Evolutionary conservation across 495 filamentous ascomycete species (phyloP).

Genomic region (Aspergillus cristatus): DNA sequence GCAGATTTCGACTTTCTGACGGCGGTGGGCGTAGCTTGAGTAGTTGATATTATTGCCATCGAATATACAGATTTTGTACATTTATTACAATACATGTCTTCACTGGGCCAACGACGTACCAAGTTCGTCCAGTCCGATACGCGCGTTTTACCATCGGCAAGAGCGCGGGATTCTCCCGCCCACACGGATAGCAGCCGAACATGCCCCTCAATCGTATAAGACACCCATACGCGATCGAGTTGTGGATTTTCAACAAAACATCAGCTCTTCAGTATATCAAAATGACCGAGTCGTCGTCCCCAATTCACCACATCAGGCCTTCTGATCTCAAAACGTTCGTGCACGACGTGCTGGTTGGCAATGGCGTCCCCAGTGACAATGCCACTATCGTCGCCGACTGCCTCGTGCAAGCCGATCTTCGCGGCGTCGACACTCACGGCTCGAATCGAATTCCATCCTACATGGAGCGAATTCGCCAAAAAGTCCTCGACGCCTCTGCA

Average conservation of each 20-base stretch:
- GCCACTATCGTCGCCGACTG: constrained; percentile 52
- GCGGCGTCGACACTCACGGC: constrained; percentile 72
- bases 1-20: constrained; percentile 58
- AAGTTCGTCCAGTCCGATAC: too few species aligned
- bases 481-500: constrained; percentile 50
- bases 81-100: too few species aligned
- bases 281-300: constrained; percentile 7
- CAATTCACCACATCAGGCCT: constrained; percentile 19
- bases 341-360: constrained; percentile 40
- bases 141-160: too few species aligned
- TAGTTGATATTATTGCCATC: too few species aligned
- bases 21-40: constrained; percentile 22
- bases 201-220: too few species aligned
- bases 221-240: too few species aligned
- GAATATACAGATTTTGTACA: too few species aligned
- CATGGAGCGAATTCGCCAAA: constrained; percentile 58
- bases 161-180: too few species aligned
- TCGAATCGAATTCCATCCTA: constrained; percentile 69
- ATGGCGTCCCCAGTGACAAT: constrained; percentile 46
- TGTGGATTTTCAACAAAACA: background rate
- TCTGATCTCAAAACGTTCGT: constrained; percentile 28
- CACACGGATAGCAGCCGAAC: too few species aligned
- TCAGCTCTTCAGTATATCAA: constrained; percentile 3
- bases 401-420: constrained; percentile 63
- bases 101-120: too few species aligned